Evolutionary conservation across 352 stramenopile genomes (phyloP), one percentile per base, ranked within the genome.

Genomic region (Globisporangium okanoganense): DNA sequence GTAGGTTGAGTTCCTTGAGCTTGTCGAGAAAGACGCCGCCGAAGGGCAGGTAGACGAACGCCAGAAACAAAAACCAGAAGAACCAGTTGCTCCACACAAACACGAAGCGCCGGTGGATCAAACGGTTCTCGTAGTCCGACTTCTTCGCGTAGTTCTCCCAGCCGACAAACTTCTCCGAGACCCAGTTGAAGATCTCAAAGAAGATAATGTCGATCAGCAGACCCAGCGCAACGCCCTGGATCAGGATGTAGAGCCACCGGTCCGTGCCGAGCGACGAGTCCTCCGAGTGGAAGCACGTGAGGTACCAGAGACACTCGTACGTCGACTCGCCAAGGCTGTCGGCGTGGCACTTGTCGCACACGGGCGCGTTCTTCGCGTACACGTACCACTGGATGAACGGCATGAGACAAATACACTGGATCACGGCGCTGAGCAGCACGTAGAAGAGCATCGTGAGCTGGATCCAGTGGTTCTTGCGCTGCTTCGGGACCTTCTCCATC

Each of bases 61-160:
- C 88, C 20, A 96, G 74, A 53, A 94, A 94, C 3, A 96, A 64
- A 57, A 95, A 96, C 87, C 87, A 96, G 59, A 94, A 95, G 68
- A 96, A 96, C 87, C 87, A 95, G 70, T 96, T 96, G 66, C 85
- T 94, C 87, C 87, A 96, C 36, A 94, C 85, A 53, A 96, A 96
- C 9, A 96, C 82, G 56, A 96, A 96, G 38, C 82, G 85, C 18
- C 87, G 84, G 49, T 94, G 87, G 36, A 94, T 94, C 31, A 94
- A 59, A 1, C 85, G 85, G 69, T 94, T 91, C 62, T 95, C 87
- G 61, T 92, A 85, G 41, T 95, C 84, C 13, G 84, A 91, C 64
- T 94, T 95, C 64, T 87, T 90, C 29, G 78, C 72, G 56, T 89
- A 95, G 62, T 95, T 95, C 61, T 96, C 87, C 81, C 84, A 93